Evolutionary conservation across 2,329 filamentous ascomycete genomes (phyloP).

Genomic region (Claviceps spartinae): DNA sequence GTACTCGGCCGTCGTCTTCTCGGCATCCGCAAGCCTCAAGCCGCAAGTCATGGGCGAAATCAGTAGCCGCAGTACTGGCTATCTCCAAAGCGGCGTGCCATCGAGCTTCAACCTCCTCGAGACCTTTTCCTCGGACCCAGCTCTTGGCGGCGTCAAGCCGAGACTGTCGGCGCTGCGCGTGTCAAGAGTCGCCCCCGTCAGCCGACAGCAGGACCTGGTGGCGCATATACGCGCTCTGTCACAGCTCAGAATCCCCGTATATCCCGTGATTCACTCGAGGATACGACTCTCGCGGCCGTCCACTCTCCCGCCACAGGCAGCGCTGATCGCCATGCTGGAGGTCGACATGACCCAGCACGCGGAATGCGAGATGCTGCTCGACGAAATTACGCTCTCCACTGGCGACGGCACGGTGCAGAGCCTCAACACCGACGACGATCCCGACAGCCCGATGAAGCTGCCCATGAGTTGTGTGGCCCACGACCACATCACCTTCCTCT

Average conservation of each 20-base stretch:
- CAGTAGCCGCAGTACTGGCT: conserved; percentile 35
- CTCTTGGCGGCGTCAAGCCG: conserved; percentile 46
- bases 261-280: conserved; percentile 57
- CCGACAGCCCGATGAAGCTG: conserved; percentile 30
- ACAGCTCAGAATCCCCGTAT: conserved; percentile 48
- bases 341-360: conserved; percentile 60
- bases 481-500: conserved; percentile 65
- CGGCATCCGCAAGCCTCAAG: conserved; percentile 46
- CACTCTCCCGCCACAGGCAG: conserved; percentile 40
- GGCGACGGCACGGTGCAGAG: conserved; percentile 45
- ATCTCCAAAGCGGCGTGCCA: conserved; percentile 55
- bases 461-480: conserved; percentile 52
- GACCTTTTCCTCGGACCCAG: conserved; percentile 53
- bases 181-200: conserved; percentile 57
- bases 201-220: conserved; percentile 45
- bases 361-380: conserved; percentile 50
- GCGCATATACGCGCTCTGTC: conserved; percentile 52
- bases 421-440: conserved; percentile 28
- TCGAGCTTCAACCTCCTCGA: conserved; percentile 66
- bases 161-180: conserved; percentile 61
- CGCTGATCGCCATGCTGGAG: conserved; percentile 57
- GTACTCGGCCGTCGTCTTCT: conserved; percentile 51
- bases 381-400: conserved; percentile 43
- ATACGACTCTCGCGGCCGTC: conserved; percentile 57
- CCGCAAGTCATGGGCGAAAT: conserved; percentile 25